Evolutionary conservation across 257 asterid species (phyloP).

Genomic region (Phtheirospermum japonicum): DNA sequence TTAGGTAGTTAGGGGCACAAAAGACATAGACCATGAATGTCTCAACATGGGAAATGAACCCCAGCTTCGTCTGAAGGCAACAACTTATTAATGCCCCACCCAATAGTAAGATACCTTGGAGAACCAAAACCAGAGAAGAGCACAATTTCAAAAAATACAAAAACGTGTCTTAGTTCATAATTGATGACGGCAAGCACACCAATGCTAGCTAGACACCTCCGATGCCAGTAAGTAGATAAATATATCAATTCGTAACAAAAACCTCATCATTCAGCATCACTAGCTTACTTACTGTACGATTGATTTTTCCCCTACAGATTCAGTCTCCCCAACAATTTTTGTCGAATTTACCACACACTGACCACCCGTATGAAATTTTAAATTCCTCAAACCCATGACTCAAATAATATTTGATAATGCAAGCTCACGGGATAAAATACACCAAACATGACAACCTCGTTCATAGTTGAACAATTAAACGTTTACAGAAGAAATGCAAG

Average conservation of each 20-base stretch:
- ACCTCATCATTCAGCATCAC: neutral
- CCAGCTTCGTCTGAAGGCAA: too few relatives aligned
- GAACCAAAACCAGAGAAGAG: neutral
- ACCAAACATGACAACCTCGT: neutral
- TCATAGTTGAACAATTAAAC: too few relatives aligned
- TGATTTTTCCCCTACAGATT: neutral
- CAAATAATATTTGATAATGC: neutral
- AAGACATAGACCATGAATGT: too few relatives aligned
- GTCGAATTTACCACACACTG: neutral
- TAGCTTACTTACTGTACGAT: neutral
- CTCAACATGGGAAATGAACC: too few relatives aligned
- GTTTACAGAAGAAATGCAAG: constrained; percentile 12
- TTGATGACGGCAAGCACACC: neutral
- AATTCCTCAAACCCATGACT: neutral
- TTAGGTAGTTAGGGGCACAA: too few relatives aligned
- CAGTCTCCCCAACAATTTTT: neutral
- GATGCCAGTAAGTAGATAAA: neutral
- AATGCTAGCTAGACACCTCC: neutral
- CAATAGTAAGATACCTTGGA: too few relatives aligned
- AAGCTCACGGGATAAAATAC: neutral
- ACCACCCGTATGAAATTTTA: neutral
- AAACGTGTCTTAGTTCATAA: constrained; percentile 11
- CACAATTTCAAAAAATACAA: neutral
- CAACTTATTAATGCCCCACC: too few relatives aligned
- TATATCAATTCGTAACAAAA: neutral